These are phyloP conservation scores for Candida sanyiensis DNA, from an alignment of 805 yeast species.

Conservation along the genomic window DNA sequence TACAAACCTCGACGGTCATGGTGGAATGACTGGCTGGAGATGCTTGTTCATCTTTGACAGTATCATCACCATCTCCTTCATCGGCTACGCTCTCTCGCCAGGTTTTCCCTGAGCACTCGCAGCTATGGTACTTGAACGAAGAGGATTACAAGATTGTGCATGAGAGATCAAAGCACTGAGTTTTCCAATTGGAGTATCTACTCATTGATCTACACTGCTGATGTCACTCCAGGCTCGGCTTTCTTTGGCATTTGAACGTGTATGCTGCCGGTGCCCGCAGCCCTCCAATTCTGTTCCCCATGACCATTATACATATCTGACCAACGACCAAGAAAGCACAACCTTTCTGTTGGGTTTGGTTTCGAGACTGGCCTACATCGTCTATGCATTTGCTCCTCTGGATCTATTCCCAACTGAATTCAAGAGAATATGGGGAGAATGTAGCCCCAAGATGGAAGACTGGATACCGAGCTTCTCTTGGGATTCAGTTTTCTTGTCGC, in stretches of 20 bases:
- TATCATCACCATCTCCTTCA: not conserved
- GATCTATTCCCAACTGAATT: slow-evolving; percentile 8
- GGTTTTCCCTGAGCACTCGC: not conserved
- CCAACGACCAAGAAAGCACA: slow-evolving; percentile 46
- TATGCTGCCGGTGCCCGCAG: slow-evolving; percentile 54
- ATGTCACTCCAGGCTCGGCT: slow-evolving; percentile 45
- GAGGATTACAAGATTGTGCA: not conserved
- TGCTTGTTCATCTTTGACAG: not conserved
- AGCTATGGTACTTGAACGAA: not conserved
- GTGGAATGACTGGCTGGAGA: not conserved
- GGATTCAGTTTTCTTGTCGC: not conserved
- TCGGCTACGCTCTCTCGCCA: not conserved
- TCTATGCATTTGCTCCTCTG: slow-evolving; percentile 1
- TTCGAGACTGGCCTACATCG: slow-evolving; percentile 42
- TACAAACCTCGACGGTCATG: not conserved
- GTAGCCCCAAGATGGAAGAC: slow-evolving; percentile 10
- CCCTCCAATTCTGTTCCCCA: slow-evolving; percentile 51
- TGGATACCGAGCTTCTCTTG: slow-evolving; percentile 5
- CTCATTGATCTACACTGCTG: no score
- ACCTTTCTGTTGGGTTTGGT: slow-evolving; percentile 44
- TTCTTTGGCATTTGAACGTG: slow-evolving; percentile 55
- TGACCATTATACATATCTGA: slow-evolving; percentile 51
- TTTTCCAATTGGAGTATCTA: not conserved
- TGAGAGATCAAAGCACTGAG: not conserved
- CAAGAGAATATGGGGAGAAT: not conserved